Conservation (phyloP, 345 rosid genomes). For the Corymbia maculata region DNA sequence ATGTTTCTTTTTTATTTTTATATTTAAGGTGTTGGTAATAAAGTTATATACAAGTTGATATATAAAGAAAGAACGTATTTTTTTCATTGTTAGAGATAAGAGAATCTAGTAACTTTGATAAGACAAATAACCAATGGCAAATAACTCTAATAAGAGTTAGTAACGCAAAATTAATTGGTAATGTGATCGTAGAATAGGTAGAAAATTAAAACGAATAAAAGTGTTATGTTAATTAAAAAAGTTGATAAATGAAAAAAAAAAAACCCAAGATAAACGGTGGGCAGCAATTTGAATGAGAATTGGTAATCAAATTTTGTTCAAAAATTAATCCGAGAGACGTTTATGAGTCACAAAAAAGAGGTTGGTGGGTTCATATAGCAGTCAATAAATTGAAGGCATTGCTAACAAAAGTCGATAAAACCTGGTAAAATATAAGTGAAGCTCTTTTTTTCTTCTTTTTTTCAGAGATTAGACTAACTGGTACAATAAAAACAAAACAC, state of each 20-base stretch:
- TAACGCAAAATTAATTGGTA: background rate
- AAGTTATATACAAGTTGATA: background rate
- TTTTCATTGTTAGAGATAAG: background rate
- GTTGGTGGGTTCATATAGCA: background rate
- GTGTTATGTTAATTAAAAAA: background rate
- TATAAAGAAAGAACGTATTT: background rate
- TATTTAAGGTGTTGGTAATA: background rate
- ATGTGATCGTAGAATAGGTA: no score
- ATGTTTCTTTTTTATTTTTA: background rate
- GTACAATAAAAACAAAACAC: background rate
- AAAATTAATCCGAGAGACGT: background rate
- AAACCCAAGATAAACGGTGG: background rate
- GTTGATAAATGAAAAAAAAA: background rate
- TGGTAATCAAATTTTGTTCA: background rate
- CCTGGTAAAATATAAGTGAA: background rate
- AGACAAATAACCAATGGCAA: background rate
- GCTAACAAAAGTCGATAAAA: background rate
- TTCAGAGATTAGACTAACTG: no score
- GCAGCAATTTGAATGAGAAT: background rate
- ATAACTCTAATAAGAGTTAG: background rate
- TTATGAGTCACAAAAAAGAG: background rate
- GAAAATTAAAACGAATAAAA: background rate
- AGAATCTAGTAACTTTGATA: background rate
- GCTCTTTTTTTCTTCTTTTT: no score
- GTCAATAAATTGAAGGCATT: background rate